Base-by-base conservation (phyloP, 495 filamentous ascomycete genomes). In the Penicillium maclennaniae region DNA sequence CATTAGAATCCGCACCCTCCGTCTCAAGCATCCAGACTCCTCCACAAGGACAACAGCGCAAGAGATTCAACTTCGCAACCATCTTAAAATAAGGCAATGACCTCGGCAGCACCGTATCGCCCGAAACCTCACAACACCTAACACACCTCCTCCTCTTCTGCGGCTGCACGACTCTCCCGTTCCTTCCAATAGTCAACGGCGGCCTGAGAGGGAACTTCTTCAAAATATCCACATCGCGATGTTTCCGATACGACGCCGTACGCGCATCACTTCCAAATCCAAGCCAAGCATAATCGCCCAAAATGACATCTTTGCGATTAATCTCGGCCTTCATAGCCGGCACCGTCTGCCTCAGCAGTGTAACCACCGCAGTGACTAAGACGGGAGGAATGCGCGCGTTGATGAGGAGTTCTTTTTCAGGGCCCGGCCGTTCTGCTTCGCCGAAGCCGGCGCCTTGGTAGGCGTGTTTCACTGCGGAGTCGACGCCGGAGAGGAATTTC, bases 261-360 rank as follows among this genome's bases (percentile, higher is more conserved):
- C 69, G 66, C 0, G 54, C 34, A 50, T 81, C 76, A 37, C 66
- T 50, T 4, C 69, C 73, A 15, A 80, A 60, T 0, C 77, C 79
- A n/a, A 81, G 62, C 69, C 76, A 78, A 44, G 69, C 70, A 43
- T 78, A 74, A 46, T 81, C 76, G 8, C 66, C 65, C 45, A 79
- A 62, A 43, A 77, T 73, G 38, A 81, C 73, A 3, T 71, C 69
- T 61, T 78, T 70, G 42, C 72, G 70, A 44, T 80, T 69, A 41
- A 80, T 69, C 26, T 80, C 75, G 7, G 65, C 49, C 53, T 70
- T 70, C 17, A 78, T 49, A 0, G 60, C 54, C 0, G 69, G 70
- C 3, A 79, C 58, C 0, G 69, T 76, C 27, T 75, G 69, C 14
- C 65, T 66, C 6, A 81, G 64, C 6, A 81, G 62, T 0, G 70